Evolutionary conservation across 2,329 filamentous ascomycete species (phyloP), one percentile per base, ranked within the genome.

Genomic region (Calonectria pteridis): DNA sequence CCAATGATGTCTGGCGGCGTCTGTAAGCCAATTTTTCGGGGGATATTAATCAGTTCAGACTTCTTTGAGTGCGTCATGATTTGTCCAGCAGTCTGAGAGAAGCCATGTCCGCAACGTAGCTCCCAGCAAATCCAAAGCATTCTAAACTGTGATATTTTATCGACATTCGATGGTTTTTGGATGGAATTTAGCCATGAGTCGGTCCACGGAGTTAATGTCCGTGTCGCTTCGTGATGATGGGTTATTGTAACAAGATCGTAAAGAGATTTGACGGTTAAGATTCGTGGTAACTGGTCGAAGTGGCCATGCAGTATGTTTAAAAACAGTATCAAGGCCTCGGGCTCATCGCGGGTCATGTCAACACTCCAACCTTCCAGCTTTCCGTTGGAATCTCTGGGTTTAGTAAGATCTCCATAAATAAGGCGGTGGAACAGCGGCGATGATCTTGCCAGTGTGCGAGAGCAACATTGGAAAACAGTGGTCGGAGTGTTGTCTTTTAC

Each of bases 111-210:
- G 23, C 77, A 71, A 2, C 80, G 81, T 6, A 83, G 64, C 68
- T 82, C 79, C 77, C 81, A 83, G 2, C 78, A 73, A 10, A 83
- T 77, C 74, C 79, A 82, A 10, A 83, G 71, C 20, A 82, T 49
- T 72, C 78, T 78, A 10, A 78, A 73, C 37, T 76, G 59, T 16
- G 74, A 70, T 11, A 59, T 66, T 20, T 69, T 76, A 9, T 75
- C 75, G 28, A 70, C 67, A 0, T 71, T 71, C 2, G 64, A 40
- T 18, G 64, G 69, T 13, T 77, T 76, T 20, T 62, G 71, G 20
- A 74, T 50, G 1, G 72, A 68, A 1, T 65, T 37, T 31, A 79
- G 70, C 78, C 77, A 80, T 0, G 35, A 46, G 1, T 72, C 73
- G 29, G 75, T 65, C 81, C 81, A 82, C 0, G 80, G 80, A 14